These are phyloP conservation scores for Rosellinia necatrix DNA, from an alignment of 2,329 filamentous ascomycete genomes.

Conservation along the genomic window DNA sequence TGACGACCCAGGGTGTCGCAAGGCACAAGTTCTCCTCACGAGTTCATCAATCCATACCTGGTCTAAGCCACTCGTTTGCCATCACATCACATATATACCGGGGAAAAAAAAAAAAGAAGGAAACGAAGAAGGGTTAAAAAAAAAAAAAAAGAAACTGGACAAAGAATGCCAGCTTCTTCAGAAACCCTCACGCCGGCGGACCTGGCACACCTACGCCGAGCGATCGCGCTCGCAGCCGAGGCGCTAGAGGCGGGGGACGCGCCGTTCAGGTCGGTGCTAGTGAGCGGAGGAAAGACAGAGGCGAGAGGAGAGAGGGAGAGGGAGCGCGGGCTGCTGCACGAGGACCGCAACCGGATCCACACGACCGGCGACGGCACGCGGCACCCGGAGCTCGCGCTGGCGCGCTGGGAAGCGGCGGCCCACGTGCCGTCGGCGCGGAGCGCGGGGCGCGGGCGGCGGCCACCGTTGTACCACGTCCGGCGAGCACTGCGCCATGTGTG, in stretches of 20 bases:
- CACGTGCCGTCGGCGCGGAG: too few relatives aligned
- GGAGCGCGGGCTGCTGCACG: conserved; percentile 5
- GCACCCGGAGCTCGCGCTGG: conserved; percentile 33
- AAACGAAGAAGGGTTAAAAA: too few relatives aligned
- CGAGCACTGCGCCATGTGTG: conserved; percentile 34
- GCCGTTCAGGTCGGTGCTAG: conserved; percentile 32
- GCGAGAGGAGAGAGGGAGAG: not conserved
- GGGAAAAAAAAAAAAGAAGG: too few relatives aligned
- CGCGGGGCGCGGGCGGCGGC: conserved; percentile 11
- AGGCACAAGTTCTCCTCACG: not conserved
- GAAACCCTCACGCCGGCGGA: conserved; percentile 14
- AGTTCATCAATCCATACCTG: too few relatives aligned
- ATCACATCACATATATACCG: too few relatives aligned
- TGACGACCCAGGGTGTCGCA: not conserved
- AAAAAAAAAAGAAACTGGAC: not conserved
- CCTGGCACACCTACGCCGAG: conserved; percentile 29
- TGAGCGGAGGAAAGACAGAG: not conserved
- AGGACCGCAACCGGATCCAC: conserved; percentile 30
- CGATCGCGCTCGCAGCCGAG: conserved; percentile 39
- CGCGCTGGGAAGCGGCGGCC: conserved; percentile 28
- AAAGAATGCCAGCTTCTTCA: conserved; percentile 7
- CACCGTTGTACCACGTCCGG: conserved; percentile 33
- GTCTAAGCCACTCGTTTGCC: too few relatives aligned
- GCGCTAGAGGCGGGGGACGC: conserved; percentile 34
- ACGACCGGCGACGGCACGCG: conserved; percentile 26